Evolutionary conservation across 805 yeast species (phyloP).

Genomic region (Zygosaccharomyces rouxii): DNA sequence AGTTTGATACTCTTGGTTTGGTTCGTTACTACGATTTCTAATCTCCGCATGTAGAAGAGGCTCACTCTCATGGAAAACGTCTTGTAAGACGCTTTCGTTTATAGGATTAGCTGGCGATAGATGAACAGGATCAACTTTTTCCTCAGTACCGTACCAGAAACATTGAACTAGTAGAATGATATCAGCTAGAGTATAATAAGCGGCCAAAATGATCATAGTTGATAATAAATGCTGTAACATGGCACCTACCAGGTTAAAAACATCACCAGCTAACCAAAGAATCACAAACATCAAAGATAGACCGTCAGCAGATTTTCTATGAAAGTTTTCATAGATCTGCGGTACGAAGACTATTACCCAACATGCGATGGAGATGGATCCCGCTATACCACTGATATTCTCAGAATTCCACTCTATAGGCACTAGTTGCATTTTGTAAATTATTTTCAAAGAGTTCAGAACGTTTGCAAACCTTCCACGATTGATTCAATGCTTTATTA

Average conservation of each 20-base stretch:
- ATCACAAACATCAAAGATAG: slow-evolving; percentile 80
- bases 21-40: background rate
- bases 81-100: slow-evolving; percentile 59
- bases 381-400: slow-evolving; percentile 65
- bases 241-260: slow-evolving; percentile 90
- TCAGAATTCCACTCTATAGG: slow-evolving; percentile 63
- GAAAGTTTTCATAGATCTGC: slow-evolving; percentile 87
- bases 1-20: slow-evolving; percentile 8
- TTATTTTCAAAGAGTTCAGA: background rate
- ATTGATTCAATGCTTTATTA: background rate
- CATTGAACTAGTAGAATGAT: slow-evolving; percentile 80
- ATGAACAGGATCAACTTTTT: slow-evolving; percentile 65
- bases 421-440: slow-evolving; percentile 20
- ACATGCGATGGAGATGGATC: slow-evolving; percentile 90
- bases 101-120: slow-evolving; percentile 87
- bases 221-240: slow-evolving; percentile 85
- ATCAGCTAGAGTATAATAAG: slow-evolving; percentile 91
- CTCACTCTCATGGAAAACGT: slow-evolving; percentile 36
- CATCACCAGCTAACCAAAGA: slow-evolving; percentile 90
- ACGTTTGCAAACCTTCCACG: background rate
- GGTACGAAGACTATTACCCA: slow-evolving; percentile 98
- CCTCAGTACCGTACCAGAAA: slow-evolving; percentile 61
- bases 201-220: slow-evolving; percentile 88
- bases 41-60: slow-evolving; percentile 22
- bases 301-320: slow-evolving; percentile 83